Percentiles rank a stretch among this genome's conserved stretches.
Evolutionary conservation across 2,329 filamentous ascomycete species (phyloP).

Genomic region (Phaeosphaeria sp.): DNA sequence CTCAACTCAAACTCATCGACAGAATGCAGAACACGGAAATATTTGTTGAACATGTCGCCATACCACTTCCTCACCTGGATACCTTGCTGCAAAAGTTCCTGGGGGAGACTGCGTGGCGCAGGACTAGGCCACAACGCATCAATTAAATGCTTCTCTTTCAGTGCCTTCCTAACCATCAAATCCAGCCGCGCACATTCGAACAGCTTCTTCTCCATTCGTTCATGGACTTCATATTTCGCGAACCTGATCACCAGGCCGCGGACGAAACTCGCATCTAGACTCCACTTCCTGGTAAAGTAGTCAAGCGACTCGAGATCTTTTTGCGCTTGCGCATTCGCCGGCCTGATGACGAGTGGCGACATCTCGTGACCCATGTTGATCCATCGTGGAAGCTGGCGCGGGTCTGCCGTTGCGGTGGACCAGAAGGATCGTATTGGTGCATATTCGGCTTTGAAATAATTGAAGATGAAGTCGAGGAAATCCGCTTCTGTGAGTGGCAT

Average conservation of each 20-base stretch:
- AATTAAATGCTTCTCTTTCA: conserved; percentile 48
- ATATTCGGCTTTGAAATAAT: conserved; percentile 50
- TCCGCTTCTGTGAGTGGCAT: conserved; percentile 43
- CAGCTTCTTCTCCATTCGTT: conserved; percentile 46
- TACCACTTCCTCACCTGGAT: conserved; percentile 45
- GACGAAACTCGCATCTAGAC: conserved; percentile 41
- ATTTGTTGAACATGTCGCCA: conserved; percentile 48
- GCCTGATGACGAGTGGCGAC: conserved; percentile 31
- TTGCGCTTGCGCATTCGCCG: conserved; percentile 47
- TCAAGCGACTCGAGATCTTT: conserved; percentile 46
- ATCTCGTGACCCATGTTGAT: conserved; percentile 45
- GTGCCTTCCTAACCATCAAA: conserved; percentile 45
- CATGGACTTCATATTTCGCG: conserved; percentile 44
- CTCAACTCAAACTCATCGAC: conserved; percentile 41
- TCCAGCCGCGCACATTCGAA: conserved; percentile 42
- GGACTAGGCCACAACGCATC: conserved; percentile 45
- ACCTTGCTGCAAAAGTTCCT: conserved; percentile 40
- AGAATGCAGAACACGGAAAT: conserved; percentile 39
- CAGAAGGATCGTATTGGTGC: conserved; percentile 46
- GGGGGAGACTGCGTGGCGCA: conserved; percentile 31
- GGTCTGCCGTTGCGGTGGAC: conserved; percentile 43
- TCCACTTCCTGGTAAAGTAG: conserved; percentile 39
- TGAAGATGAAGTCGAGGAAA: conserved; percentile 45
- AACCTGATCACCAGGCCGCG: conserved; percentile 42
- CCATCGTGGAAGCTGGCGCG: conserved; percentile 39